Evolutionary conservation across 2,329 filamentous ascomycete species (phyloP), one percentile per base, ranked within the genome.

Genomic region (Colletotrichum higginsianum): DNA sequence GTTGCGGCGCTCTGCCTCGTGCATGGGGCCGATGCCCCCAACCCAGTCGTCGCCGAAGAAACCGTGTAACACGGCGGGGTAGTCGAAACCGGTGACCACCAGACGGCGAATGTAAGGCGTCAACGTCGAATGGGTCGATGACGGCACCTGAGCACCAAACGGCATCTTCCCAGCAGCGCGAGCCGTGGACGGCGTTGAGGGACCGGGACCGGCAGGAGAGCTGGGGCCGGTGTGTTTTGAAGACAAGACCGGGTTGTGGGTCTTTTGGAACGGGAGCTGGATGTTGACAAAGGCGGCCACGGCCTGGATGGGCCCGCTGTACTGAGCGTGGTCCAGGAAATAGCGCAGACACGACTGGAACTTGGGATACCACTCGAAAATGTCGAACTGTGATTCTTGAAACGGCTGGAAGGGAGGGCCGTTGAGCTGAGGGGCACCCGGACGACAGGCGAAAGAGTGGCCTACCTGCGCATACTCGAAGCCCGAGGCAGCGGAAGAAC

Each of bases 21-120:
- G 93, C 71, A 98, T 85, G 13, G 91, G 90, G 0, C 95, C 93
- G 60, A 98, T 88, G 2, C 96, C 96, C 23, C 88, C 85, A 44
- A 85, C 82, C 94, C 95, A 99, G 79, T 97, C 93, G 75, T 98
- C 94, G n/a, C 96, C 96, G 77, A 98, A 99, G 84, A 98, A 98
- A 13, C 95, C 95, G 79, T 98, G 94, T 72, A 99, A 85, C n/a
- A 98, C 92, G 0, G 91, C 91, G 0, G 93, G 91, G 50, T 91
- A 91, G 80, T 98, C 96, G 84, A 97, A 96, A 2, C 95, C 96
- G 0, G 96, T 98, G 18, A 94, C 94, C 57, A 98, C 91, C 2
- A 98, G 88, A 18, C 96, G 93, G 44, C 96, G 92, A 73, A 98
- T 92, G 80, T 97, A 99, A 0, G 96, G 96, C 4, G 96, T 89